Base-by-base conservation (phyloP, 148 eudicot genomes). In the Cornus suecica region DNA sequence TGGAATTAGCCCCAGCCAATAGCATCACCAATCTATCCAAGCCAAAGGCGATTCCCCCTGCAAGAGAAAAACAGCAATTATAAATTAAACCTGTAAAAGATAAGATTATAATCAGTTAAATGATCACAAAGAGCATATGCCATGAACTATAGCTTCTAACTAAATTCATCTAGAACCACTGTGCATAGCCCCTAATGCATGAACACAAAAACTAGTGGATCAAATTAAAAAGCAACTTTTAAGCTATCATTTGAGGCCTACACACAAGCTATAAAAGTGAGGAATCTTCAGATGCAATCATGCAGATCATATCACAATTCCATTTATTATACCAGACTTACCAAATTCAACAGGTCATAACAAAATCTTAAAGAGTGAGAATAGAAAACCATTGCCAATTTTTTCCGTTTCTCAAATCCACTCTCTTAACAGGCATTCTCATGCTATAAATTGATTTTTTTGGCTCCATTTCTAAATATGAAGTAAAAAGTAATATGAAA, bases 31-130 rank as follows among this genome's bases (percentile, higher is more conserved):
- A 81, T 74, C 99, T 85, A 83, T 95, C 99, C 82, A 95, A 78
- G 37, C 99, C 99, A 77, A 65, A 95, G 16, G 99, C 97, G 71
- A 95, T 95, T 56, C 99, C 99, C 63, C 99, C 99, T 95, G 93
- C 77, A 86, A 64, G 58, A 58, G 24, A 1, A 58, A 70, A 29
- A 52, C 42, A 29, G 22, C 23, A 58, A 18, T 58, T 4, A 58
- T 58, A 20, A 9, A 58, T 58, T 58, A n/a, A 58, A 58, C 24
- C 8, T 8, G 9, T 58, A 58, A 52, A 52, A 52, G 2, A 5
- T 52, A 52, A 14, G n/a, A 18, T 22, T 20, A n/a, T 58, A 2
- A 22, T 18, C 9, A 58, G n/a, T 18, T 58, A 18, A 1, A 14
- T 52, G 3, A 52, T 16, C 14, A 52, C 22, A 14, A 22, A 58